These are phyloP conservation scores for Digitaria exilis DNA, from an alignment of 202 grass and related monocot genomes.

Conservation along the genomic window DNA sequence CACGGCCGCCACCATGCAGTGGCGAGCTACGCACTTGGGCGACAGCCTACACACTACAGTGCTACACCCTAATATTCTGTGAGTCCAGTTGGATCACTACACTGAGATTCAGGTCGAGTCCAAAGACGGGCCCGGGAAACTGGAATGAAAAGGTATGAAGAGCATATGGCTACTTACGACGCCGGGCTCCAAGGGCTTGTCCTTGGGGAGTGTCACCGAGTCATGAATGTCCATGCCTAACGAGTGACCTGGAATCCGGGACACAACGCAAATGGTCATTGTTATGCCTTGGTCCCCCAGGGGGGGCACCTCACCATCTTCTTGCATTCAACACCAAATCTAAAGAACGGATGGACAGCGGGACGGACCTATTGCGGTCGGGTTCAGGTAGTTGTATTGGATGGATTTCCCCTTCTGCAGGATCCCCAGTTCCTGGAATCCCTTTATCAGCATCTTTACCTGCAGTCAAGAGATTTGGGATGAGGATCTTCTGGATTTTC, in stretches of 20 bases:
- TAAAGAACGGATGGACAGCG: constrained; percentile 4
- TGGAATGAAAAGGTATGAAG: too few species aligned
- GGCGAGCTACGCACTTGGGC: background rate
- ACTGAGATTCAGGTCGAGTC: background rate
- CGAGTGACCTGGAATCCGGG: constrained; percentile 72
- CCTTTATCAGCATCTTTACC: constrained; percentile 79
- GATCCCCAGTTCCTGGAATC: constrained; percentile 82
- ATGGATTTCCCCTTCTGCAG: constrained; percentile 62
- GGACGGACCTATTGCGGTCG: constrained; percentile 79
- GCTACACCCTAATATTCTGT: background rate
- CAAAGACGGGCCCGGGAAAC: too few species aligned
- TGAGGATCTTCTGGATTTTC: background rate
- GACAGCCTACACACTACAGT: background rate
- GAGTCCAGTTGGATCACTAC: background rate
- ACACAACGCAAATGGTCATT: constrained; percentile 2
- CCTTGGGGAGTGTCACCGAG: constrained; percentile 49
- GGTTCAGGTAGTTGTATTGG: constrained; percentile 87
- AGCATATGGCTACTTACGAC: constrained; percentile 55
- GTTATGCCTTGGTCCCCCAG: background rate
- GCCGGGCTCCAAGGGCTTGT: constrained; percentile 73
- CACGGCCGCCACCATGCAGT: background rate
- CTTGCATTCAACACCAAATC: constrained; percentile 41
- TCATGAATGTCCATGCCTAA: constrained; percentile 95
- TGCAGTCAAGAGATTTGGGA: constrained; percentile 9
- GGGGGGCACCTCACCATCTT: constrained; percentile 12